Percentiles rank a stretch among this genome's conserved stretches.
phyloP scores from a whole-genome alignment of 805 yeast species.

The Cyberlindnera sargentensis region DNA sequence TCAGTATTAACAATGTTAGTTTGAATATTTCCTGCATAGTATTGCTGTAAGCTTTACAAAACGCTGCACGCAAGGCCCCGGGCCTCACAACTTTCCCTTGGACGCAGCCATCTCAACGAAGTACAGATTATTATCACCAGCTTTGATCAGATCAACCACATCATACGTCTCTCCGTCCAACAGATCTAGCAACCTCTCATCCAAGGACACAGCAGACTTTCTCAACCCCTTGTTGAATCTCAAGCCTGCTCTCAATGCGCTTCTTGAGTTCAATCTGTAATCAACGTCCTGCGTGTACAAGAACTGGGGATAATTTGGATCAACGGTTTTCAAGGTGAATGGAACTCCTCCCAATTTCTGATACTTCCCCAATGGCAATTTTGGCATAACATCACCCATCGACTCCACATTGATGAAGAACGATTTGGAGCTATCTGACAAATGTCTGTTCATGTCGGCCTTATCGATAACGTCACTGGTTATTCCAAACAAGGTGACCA shows the following conservation, averaged over 20 bases:
- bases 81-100: too few relatives aligned
- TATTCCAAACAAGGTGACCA: background rate
- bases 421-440: background rate
- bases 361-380: background rate
- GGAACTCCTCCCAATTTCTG: slow-evolving; percentile 1
- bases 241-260: background rate
- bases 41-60: too few relatives aligned
- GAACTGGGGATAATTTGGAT: background rate
- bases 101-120: too few relatives aligned
- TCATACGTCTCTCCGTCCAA: too few relatives aligned
- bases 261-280: slow-evolving; percentile 1
- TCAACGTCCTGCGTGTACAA: background rate
- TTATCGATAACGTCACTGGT: background rate
- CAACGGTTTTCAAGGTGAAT: background rate
- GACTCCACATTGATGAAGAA: background rate
- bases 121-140: too few relatives aligned
- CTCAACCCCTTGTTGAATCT: background rate
- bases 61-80: too few relatives aligned
- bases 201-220: too few relatives aligned
- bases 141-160: too few relatives aligned
- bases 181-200: too few relatives aligned
- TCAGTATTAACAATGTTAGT: too few relatives aligned
- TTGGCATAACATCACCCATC: background rate
- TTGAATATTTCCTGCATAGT: too few relatives aligned
- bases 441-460: background rate